phyloP scores from a whole-genome alignment of 148 eudicot genomes.

The Rhododendron williamsianum region DNA sequence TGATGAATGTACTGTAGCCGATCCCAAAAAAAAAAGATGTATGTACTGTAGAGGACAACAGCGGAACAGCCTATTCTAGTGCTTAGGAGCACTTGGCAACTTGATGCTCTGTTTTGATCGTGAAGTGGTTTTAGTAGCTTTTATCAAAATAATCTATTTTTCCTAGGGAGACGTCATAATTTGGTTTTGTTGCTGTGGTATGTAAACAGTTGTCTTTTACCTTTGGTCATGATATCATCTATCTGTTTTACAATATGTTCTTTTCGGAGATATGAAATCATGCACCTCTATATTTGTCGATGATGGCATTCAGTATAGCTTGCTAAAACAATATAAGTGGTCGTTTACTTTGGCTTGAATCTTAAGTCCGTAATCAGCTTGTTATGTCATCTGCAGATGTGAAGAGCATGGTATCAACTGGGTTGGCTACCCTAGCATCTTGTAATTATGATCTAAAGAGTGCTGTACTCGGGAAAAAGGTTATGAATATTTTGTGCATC shows the following conservation, averaged over 20 bases:
- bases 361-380: neutral
- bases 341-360: neutral
- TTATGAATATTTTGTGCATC: conserved; percentile 68
- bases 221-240: neutral
- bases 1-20: neutral
- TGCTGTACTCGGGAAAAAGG: conserved; percentile 45
- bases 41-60: neutral
- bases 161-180: neutral
- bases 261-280: neutral
- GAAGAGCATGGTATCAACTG: conserved; percentile 87
- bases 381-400: conserved; percentile 45
- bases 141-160: neutral
- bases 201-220: neutral
- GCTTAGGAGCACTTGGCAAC: neutral
- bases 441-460: conserved; percentile 55
- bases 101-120: neutral
- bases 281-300: neutral
- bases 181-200: neutral
- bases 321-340: neutral
- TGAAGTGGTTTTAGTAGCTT: neutral
- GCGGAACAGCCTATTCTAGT: neutral
- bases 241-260: conserved; percentile 1
- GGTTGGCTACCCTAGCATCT: conserved; percentile 58
- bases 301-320: neutral
- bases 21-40: neutral